Evolutionary conservation across 2,329 filamentous ascomycete genomes (phyloP).

Genomic region (Parascedosporium putredinis): DNA sequence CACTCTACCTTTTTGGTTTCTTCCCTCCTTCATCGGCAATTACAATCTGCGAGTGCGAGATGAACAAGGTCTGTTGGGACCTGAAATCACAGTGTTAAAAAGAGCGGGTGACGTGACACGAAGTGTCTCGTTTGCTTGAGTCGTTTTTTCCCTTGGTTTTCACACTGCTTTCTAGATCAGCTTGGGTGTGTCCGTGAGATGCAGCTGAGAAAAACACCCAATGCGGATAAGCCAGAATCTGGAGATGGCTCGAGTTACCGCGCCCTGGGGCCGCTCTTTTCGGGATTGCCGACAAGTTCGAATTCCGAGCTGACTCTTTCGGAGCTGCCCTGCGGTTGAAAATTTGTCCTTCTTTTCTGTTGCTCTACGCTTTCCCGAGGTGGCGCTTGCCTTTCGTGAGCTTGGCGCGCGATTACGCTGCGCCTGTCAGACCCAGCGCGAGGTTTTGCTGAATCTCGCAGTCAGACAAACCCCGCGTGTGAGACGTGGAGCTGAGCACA

Average conservation of each 20-base stretch:
- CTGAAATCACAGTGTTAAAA: not conserved
- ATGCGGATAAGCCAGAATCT: too few species aligned
- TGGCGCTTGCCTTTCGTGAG: conserved; percentile 11
- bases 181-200: not conserved
- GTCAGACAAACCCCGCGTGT: not conserved
- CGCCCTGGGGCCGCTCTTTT: not conserved
- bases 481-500: too few species aligned
- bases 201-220: too few species aligned
- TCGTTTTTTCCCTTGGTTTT: too few species aligned
- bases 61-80: not conserved
- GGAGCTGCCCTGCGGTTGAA: too few species aligned
- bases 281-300: not conserved
- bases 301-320: not conserved
- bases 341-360: not conserved
- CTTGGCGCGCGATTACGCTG: conserved; percentile 16
- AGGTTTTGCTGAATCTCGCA: not conserved
- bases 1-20: not conserved
- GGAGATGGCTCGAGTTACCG: too few species aligned
- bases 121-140: not conserved
- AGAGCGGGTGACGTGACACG: not conserved
- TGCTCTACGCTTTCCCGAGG: not conserved
- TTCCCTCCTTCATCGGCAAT: too few species aligned
- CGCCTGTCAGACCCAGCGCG: conserved; percentile 10
- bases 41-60: too few species aligned
- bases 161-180: not conserved